Conservation (phyloP, 2,329 filamentous ascomycete species). For the Chaetomium globosum region DNA sequence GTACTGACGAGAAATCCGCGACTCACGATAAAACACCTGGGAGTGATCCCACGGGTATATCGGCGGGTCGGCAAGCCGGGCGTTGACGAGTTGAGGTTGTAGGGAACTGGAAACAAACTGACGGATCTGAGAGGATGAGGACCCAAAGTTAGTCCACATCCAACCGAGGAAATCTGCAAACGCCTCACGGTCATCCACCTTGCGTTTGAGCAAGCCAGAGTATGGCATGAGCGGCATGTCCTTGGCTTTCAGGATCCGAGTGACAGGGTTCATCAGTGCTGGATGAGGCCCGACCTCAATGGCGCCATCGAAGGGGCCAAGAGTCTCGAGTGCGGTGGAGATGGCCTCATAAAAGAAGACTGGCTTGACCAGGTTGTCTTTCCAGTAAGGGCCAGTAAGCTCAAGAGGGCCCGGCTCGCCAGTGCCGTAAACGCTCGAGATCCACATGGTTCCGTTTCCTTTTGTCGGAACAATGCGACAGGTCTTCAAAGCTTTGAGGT, state of each 20-base stretch:
- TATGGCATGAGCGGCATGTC: constrained; percentile 38
- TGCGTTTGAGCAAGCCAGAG: constrained; percentile 40
- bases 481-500: constrained; percentile 40
- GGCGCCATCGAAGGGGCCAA: constrained; percentile 41
- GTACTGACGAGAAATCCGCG: constrained; percentile 46
- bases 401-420: constrained; percentile 25
- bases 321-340: constrained; percentile 32
- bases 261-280: constrained; percentile 47
- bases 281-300: constrained; percentile 53
- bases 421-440: constrained; percentile 46
- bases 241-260: constrained; percentile 41
- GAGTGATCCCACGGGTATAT: constrained; percentile 55
- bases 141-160: constrained; percentile 42
- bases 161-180: constrained; percentile 43
- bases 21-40: constrained; percentile 48
- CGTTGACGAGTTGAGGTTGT: constrained; percentile 30
- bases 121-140: constrained; percentile 32
- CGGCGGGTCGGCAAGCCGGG: constrained; percentile 42
- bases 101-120: constrained; percentile 36
- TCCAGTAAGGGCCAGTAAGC: constrained; percentile 46
- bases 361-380: constrained; percentile 48
- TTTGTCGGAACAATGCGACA: constrained; percentile 39
- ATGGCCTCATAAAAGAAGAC: constrained; percentile 51
- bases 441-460: constrained; percentile 42
- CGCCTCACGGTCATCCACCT: constrained; percentile 38